Base-by-base conservation (phyloP, 163 green algal species). In the Chlamydomonas reinhardtii region DNA sequence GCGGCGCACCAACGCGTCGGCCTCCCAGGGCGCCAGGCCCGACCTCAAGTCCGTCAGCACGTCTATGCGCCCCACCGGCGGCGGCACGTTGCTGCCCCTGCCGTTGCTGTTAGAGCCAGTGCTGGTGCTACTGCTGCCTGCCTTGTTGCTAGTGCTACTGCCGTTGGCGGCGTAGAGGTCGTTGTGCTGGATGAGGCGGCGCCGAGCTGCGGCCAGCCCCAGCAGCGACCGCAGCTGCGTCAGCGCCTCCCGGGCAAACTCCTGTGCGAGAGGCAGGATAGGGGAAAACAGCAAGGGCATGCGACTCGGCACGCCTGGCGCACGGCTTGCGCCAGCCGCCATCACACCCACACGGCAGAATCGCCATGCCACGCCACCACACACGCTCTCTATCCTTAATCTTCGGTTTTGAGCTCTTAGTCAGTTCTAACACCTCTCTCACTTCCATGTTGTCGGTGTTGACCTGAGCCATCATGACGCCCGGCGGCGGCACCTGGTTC, bases 21-120 rank as follows among this genome's bases (percentile, higher is more conserved):
- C 89, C 90, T 97, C 92, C 92, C 92, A 95, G 16, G 70, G 31
- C 16, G 87, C 82, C 72, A 96, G 92, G 3, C 90, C 90, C 3
- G 78, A 69, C 14, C 29, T 27, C 25, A 75, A 70, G 32, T 89
- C 82, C 24, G 89, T 74, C 56, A 92, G 73, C 17, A 87, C 34
- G 1, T 5, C 59, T 11, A 85, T 52, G 65, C 14, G 16, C 37
- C 76, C 76, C 32, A 75, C 62, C 11, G 76, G 27, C 11, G 43
- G 39, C 22, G 70, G 8, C 73, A 4, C n/a, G 73, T 11, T 52
- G n/a, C n/a, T 34, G 48, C 12, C n/a, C n/a, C n/a, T n/a, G n/a
- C n/a, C n/a, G n/a, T n/a, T n/a, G n/a, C n/a, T n/a, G n/a, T n/a
- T n/a, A n/a, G n/a, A n/a, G n/a, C n/a, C n/a, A n/a, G n/a, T n/a